Base-by-base conservation (phyloP, 1,284 basidiomycete species). In the Wallemia hederae region DNA sequence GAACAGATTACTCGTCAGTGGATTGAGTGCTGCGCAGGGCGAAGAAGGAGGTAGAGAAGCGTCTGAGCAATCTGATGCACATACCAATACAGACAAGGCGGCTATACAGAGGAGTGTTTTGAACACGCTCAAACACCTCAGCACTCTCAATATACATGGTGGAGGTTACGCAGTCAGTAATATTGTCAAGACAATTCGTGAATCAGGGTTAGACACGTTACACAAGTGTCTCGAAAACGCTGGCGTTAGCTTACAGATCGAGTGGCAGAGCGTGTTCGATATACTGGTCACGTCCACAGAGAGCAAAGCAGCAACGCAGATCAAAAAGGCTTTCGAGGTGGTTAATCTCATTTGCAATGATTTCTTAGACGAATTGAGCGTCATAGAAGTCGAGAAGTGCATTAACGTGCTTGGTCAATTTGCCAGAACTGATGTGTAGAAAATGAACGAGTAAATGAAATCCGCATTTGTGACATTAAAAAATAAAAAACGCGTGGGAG, bases 331-430 rank as follows among this genome's bases (percentile, higher is more conserved):
- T 85, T 90, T 96, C 71, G 85, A 91, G 61, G 91, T 87, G 0
- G 72, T 98, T 63, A 96, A 88, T 15, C 74, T 98, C 2, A 87
- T 97, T 33, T 97, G 89, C 66, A 74, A 74, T 68, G 90, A 98
- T 69, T 85, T 88, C 5, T 77, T 97, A 2, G 80, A 86, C 0
- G 78, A 79, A 0, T 77, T 98, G 19, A 82, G 83, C 1, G 77
- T 81, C 0, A 78, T 81, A 27, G 82, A 92, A 65, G 78, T 97
- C 31, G 80, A 81, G 3, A 75, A 84, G 11, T 96, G 91, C 66
- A 92, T 97, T 15, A 49, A 49, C 11, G 39, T 49, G 11, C 22
- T 49, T 5, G 5, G 14, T 17, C 3, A 15, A n/a, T 49, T 49
- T 49, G 39, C 19, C 11, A 49, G 22, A n/a, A 17, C 39, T 5